phyloP scores from a whole-genome alignment of 495 filamentous ascomycete species.

The Clohesyomyces aquaticus region DNA sequence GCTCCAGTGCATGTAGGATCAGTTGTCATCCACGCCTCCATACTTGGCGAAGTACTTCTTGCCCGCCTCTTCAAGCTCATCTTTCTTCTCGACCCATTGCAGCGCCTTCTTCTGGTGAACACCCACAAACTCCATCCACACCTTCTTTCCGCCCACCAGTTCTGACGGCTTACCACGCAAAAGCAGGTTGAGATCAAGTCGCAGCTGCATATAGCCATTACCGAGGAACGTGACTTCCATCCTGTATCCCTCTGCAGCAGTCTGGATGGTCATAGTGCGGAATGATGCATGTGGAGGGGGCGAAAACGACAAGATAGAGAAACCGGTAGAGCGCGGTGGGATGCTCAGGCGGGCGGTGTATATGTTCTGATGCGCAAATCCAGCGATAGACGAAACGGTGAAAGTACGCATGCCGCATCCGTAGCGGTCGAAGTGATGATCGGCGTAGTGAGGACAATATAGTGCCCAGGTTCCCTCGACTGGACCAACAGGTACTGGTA shows the following conservation, averaged over 20 bases:
- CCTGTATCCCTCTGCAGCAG: constrained; percentile 17
- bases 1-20: neutral
- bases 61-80: constrained; percentile 14
- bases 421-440: constrained; percentile 29
- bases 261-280: constrained; percentile 20
- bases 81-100: constrained; percentile 21
- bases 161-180: constrained; percentile 26
- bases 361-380: constrained; percentile 9
- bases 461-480: constrained; percentile 26
- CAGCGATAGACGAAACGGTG: constrained; percentile 16
- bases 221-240: constrained; percentile 30
- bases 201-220: constrained; percentile 29
- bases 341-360: constrained; percentile 26
- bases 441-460: constrained; percentile 30
- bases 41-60: constrained; percentile 23
- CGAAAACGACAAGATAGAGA: constrained; percentile 10
- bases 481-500: constrained; percentile 27
- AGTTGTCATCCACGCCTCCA: constrained; percentile 9
- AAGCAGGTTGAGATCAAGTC: constrained; percentile 29
- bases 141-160: constrained; percentile 16
- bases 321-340: constrained; percentile 23
- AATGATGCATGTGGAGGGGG: constrained; percentile 33
- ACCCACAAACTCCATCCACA: constrained; percentile 29
- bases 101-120: constrained; percentile 31
- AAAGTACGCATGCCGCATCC: constrained; percentile 23